A percentile compares a stretch with the other conserved stretches of the same genome.
These are phyloP conservation scores for Saccharomycopsis fodiens DNA, from an alignment of 805 yeast genomes.

Conservation along the genomic window DNA sequence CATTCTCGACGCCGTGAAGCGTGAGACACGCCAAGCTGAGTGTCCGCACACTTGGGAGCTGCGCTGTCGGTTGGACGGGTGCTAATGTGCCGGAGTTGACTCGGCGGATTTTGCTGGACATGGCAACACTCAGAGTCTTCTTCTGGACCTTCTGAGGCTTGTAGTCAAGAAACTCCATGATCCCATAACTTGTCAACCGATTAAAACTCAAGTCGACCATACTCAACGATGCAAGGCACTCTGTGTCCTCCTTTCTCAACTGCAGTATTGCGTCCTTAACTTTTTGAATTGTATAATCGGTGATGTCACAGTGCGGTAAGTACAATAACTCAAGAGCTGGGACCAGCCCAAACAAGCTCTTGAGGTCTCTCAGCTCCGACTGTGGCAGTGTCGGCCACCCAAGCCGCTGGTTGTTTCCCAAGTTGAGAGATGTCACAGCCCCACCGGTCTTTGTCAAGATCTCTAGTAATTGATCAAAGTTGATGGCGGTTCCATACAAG, in stretches of 20 bases:
- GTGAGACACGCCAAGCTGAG: slow-evolving; percentile 1
- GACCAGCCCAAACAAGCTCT: slow-evolving; percentile 6
- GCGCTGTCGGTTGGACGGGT: too few relatives aligned
- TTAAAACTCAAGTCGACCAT: slow-evolving; percentile 16
- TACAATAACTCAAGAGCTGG: slow-evolving; percentile 6
- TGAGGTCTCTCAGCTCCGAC: slow-evolving; percentile 3
- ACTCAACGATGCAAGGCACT: slow-evolving; percentile 1
- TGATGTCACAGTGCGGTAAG: slow-evolving; percentile 4
- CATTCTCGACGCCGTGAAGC: slow-evolving; percentile 10
- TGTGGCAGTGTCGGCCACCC: slow-evolving; percentile 4
- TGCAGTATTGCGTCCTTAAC: slow-evolving; percentile 2
- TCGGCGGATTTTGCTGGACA: neutral
- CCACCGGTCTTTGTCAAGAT: slow-evolving; percentile 1
- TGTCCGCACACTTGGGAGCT: too few relatives aligned
- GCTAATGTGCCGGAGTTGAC: too few relatives aligned
- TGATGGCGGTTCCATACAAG: slow-evolving; percentile 4
- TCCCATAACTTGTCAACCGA: slow-evolving; percentile 12
- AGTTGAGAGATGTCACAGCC: slow-evolving; percentile 3
- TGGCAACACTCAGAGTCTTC: neutral
- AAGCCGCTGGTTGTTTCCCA: slow-evolving; percentile 7
- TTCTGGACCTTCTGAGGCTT: neutral
- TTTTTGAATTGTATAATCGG: slow-evolving; percentile 5
- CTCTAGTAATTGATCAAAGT: slow-evolving; percentile 5
- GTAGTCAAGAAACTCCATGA: slow-evolving; percentile 17
- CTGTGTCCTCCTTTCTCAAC: neutral